Evolutionary conservation across 1,139 yeast genomes (phyloP).

Genomic region (Meyerozyma athensensis): DNA sequence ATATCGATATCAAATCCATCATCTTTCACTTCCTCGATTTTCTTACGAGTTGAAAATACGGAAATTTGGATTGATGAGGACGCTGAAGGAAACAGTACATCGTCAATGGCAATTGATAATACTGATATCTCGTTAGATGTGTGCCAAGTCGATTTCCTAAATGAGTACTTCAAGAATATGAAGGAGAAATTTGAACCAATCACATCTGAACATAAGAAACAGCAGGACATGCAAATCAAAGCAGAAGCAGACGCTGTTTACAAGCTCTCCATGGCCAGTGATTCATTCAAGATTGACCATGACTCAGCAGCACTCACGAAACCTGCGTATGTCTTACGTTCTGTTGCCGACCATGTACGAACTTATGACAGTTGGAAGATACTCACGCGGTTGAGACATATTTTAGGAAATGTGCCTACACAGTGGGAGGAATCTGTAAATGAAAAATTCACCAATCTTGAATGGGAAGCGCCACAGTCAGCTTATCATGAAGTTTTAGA

Average conservation of each 20-base stretch:
- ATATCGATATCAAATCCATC: constrained; percentile 22
- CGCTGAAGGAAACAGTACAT: constrained; percentile 17
- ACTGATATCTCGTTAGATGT: constrained; percentile 30
- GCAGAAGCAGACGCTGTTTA: constrained; percentile 44
- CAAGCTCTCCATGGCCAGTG: constrained; percentile 59
- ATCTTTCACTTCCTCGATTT: constrained; percentile 19
- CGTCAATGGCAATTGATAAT: constrained; percentile 32
- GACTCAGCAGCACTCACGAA: constrained; percentile 90
- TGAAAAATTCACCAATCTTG: constrained; percentile 14
- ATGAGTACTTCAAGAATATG: constrained; percentile 21
- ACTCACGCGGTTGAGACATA: constrained; percentile 70
- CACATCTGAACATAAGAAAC: constrained; percentile 15
- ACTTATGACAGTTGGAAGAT: constrained; percentile 86
- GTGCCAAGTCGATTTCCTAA: constrained; percentile 34
- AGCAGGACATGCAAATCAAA: constrained; percentile 13
- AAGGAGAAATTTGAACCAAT: constrained; percentile 19
- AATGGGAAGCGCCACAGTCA: constrained; percentile 42
- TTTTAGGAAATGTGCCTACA: constrained; percentile 55
- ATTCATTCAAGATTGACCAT: constrained; percentile 55
- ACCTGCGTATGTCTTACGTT: constrained; percentile 76
- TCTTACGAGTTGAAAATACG: constrained; percentile 22
- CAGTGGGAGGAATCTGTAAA: constrained; percentile 39
- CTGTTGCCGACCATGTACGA: constrained; percentile 69
- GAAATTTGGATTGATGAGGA: constrained; percentile 42
- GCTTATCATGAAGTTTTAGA: constrained; percentile 53